Base-by-base conservation (phyloP, 331 rosid genomes). In the Cydonia oblonga region DNA sequence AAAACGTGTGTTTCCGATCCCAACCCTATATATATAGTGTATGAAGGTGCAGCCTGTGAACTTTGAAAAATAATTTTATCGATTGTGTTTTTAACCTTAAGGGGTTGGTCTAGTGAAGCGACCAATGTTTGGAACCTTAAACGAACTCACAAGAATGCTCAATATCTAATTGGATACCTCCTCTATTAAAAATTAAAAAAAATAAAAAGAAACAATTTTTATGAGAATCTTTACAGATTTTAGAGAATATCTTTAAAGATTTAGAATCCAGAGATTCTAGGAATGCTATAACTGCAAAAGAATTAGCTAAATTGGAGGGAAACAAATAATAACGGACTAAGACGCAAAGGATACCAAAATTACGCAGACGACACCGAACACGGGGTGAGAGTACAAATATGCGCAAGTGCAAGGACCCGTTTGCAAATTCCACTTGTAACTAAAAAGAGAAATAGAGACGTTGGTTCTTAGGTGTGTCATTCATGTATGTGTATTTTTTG, bases 381-480 rank as follows among this genome's bases (percentile, higher is more conserved):
- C 42, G 2, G 46, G 25, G 25, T 64, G 15, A 32, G 12, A 19
- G 23, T 32, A 52, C 24, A 11, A 32, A 33, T 30, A 70, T 9
- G 51, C 29, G 58, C 33, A 4, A 56, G 25, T 53, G 12, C 24
- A 53, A 44, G 68, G 68, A 3, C 44, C 1, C 23, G 4, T 2
- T 28, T 8, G 20, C 9, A 42, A 64, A 64, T 16, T 30, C 9
- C 51, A 10, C 24, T 64, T 52, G 57, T 40, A 52, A 3, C 22
- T 32, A 20, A 1, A 46, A 35, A 11, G 5, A 26, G 32, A 69
- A 51, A 32, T 3, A 42, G 73, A 67, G 73, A 75, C 68, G 79
- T 75, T 75, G 44, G 68, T 42, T 75, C 60, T 58, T 51, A 71
- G 59, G 75, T 3, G 46, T 4, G 46, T n/a, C n/a, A n/a, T n/a